Conservation (phyloP, 192 early-diverging fungal genomes). For the Linnemannia schmuckeri region DNA sequence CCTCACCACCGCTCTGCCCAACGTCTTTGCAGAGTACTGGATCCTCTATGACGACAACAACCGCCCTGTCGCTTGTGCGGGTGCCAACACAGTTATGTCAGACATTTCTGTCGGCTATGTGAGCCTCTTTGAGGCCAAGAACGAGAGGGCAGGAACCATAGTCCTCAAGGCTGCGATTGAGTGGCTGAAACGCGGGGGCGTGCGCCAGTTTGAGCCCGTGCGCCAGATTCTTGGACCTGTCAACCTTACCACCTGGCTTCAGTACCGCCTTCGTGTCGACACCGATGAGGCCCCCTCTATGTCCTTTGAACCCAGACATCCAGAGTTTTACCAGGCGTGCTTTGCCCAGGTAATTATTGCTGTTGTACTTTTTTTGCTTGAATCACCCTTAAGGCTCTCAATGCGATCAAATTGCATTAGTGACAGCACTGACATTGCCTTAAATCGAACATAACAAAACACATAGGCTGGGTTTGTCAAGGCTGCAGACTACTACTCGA, state of each 20-base stretch:
- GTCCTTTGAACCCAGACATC: slow-evolving; percentile 50
- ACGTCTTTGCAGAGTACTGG: slow-evolving; percentile 38
- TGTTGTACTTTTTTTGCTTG: not conserved
- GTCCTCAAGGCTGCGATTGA: slow-evolving; percentile 41
- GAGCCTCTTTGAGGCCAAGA: slow-evolving; percentile 48
- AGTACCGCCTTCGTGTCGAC: slow-evolving; percentile 48
- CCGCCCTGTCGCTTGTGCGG: slow-evolving; percentile 41
- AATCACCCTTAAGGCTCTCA: not conserved
- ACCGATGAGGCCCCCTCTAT: slow-evolving; percentile 22
- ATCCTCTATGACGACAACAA: slow-evolving; percentile 43
- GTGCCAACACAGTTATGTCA: slow-evolving; percentile 46
- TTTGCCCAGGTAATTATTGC: slow-evolving; percentile 30
- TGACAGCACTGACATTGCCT: not conserved
- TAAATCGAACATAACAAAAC: not conserved
- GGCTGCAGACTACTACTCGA: slow-evolving; percentile 42
- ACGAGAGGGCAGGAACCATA: slow-evolving; percentile 24
- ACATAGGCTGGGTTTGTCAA: slow-evolving; percentile 47
- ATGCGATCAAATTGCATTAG: not conserved
- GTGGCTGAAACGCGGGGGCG: slow-evolving; percentile 30
- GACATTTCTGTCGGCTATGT: slow-evolving; percentile 42
- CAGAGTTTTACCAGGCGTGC: slow-evolving; percentile 40
- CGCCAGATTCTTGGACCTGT: slow-evolving; percentile 53
- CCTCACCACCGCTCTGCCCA: slow-evolving; percentile 8
- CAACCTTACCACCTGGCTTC: slow-evolving; percentile 53
- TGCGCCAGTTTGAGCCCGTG: slow-evolving; percentile 42